Conservation (phyloP, 2,329 filamentous ascomycete species). For the Diaporthe eres region DNA sequence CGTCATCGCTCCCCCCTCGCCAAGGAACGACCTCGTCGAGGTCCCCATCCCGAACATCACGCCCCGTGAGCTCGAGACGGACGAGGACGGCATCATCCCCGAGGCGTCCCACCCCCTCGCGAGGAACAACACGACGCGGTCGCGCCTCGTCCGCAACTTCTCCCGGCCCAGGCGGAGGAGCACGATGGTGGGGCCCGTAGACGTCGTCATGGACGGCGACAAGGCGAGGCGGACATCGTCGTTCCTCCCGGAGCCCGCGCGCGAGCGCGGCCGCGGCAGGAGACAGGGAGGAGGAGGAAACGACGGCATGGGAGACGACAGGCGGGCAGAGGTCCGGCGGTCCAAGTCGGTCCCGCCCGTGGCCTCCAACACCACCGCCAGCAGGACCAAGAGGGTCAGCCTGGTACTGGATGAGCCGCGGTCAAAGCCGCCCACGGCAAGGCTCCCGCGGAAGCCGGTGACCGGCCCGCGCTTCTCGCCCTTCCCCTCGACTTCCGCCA, state of each 20-base stretch:
- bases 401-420: constrained; percentile 10
- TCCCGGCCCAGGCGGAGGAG: constrained; percentile 21
- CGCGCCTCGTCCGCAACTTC: constrained; percentile 27
- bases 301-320: not conserved
- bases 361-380: not conserved
- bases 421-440: constrained; percentile 11
- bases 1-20: not conserved
- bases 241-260: constrained; percentile 2
- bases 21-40: constrained; percentile 16
- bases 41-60: constrained; percentile 9
- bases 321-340: not conserved
- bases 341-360: constrained; percentile 7
- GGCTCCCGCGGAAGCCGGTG: not conserved
- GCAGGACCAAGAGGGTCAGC: not conserved
- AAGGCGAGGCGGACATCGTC: constrained; percentile 4
- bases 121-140: not conserved
- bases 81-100: not conserved
- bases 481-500: not conserved
- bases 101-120: not conserved
- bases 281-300: not conserved
- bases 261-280: not conserved
- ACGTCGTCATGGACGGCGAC: constrained; percentile 4
- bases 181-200: constrained; percentile 18
- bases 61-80: not conserved
- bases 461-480: constrained; percentile 3